These are phyloP conservation scores for Albifimbria verrucaria DNA, from an alignment of 2,329 filamentous ascomycete species.

Conservation along the genomic window DNA sequence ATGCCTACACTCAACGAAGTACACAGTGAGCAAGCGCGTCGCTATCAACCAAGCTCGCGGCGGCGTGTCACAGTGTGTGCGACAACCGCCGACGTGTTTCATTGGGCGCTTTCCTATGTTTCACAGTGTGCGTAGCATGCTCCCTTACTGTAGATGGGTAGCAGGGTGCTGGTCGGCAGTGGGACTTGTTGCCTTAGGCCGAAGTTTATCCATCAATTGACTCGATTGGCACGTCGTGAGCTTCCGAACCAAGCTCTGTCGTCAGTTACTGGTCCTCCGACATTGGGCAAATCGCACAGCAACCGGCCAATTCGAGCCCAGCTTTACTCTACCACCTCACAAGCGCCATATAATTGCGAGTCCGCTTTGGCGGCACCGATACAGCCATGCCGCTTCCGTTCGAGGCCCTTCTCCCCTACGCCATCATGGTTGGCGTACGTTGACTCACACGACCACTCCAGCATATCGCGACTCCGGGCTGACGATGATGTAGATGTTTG, in stretches of 20 bases:
- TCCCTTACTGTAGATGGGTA: slow-evolving; percentile 14
- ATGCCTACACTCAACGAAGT: too few species aligned
- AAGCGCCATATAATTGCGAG: slow-evolving; percentile 13
- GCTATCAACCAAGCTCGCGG: slow-evolving; percentile 19
- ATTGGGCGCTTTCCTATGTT: slow-evolving; percentile 9
- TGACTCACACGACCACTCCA: slow-evolving; percentile 6
- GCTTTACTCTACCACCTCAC: slow-evolving; percentile 5
- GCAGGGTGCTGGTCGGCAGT: background rate
- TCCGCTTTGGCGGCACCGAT: slow-evolving; percentile 27
- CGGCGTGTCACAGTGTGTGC: slow-evolving; percentile 24
- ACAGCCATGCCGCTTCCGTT: slow-evolving; percentile 59
- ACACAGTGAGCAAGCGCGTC: background rate
- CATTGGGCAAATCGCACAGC: slow-evolving; percentile 13
- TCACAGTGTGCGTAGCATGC: slow-evolving; percentile 3
- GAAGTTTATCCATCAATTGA: slow-evolving; percentile 18
- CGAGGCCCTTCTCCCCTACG: slow-evolving; percentile 62
- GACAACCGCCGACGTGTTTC: slow-evolving; percentile 9
- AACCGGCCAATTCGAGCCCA: slow-evolving; percentile 20
- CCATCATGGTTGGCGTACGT: slow-evolving; percentile 60
- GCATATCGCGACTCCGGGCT: slow-evolving; percentile 11
- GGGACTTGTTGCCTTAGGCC: slow-evolving; percentile 19
- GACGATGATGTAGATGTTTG: slow-evolving; percentile 54
- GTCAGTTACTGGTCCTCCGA: slow-evolving; percentile 16
- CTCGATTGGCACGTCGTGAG: slow-evolving; percentile 20
- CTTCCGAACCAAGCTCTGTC: slow-evolving; percentile 22